Evolutionary conservation across 805 yeast species (phyloP), one percentile per base, ranked within the genome.

Genomic region (Starmerella tilneyi): DNA sequence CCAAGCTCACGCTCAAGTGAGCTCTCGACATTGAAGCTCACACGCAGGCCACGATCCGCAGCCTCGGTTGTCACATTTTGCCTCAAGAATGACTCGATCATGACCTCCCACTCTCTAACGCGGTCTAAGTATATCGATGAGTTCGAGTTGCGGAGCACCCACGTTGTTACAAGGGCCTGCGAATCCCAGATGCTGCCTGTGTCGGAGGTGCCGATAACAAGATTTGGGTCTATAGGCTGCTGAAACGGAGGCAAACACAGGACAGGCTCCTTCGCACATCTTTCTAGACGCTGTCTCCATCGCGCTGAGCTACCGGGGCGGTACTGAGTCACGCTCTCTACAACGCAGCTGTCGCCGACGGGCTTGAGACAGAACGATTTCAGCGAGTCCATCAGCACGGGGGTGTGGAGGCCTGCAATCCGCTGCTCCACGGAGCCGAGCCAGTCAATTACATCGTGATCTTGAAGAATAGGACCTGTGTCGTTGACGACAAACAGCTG

Each of bases 301-400:
- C 65, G 65, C 7, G 73, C 70, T 5, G 80, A 60, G 31, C 66
- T 62, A 15, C 74, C 72, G 1, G 92, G 94, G 26, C 71, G 71
- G 59, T 88, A 89, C 59, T 86, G 96, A 0, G 96, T 80, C 49
- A 84, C 78, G 1, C 95, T 84, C 59, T 89, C 92, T 8, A 89
- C 69, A 1, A 81, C 84, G 65, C 98, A 89, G 3, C 73, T 68
- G 9, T 78, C 89, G 2, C 76, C 85, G 4, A 59, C 50, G 0
- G 97, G 96, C 51, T 81, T 82, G 62, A 84, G 78, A 58, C 98
- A 89, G 41, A 88, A 61, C 50, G 82, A 84, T 17, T 76, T 73
- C 37, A 80, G 74, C 0, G 65, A 52, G 35, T 63, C 51, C 44
- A 52, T 47, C 30, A 58, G 50, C 9, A 45, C 44, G 12, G 38